phyloP scores from a whole-genome alignment of 2,329 filamentous ascomycete genomes.

The Sporothrix variecibatus region DNA sequence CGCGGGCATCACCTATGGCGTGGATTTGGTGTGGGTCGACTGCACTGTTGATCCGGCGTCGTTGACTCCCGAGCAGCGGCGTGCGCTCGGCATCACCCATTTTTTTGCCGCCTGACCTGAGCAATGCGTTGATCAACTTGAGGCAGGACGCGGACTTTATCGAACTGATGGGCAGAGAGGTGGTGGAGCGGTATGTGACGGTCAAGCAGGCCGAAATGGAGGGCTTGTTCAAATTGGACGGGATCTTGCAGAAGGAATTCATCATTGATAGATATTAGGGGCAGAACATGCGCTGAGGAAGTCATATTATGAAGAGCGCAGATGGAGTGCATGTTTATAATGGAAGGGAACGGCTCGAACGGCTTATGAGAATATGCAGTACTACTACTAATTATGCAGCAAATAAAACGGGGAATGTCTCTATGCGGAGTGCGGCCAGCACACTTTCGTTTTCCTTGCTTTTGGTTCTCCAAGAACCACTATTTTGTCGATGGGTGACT shows the following conservation, averaged over 20 bases:
- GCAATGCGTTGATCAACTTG: slow-evolving; percentile 57
- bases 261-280: slow-evolving; percentile 65
- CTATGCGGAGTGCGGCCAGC: slow-evolving; percentile 1
- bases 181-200: slow-evolving; percentile 58
- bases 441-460: neutral
- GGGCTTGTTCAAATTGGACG: slow-evolving; percentile 50
- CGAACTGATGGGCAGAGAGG: slow-evolving; percentile 48
- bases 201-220: slow-evolving; percentile 62
- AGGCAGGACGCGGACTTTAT: slow-evolving; percentile 49
- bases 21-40: slow-evolving; percentile 53
- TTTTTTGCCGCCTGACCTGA: slow-evolving; percentile 57
- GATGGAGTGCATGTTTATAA: neutral
- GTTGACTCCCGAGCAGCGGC: slow-evolving; percentile 50
- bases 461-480: neutral
- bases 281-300: neutral
- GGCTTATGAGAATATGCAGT: neutral
- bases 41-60: slow-evolving; percentile 56
- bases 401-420: slow-evolving; percentile 10
- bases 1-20: slow-evolving; percentile 51
- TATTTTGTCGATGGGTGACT: neutral
- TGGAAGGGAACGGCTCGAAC: neutral
- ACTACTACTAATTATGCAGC: neutral
- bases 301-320: neutral
- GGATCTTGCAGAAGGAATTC: slow-evolving; percentile 54
- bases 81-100: slow-evolving; percentile 53